Base-by-base conservation (phyloP, 257 asterid genomes). In the Misopates orontium region DNA sequence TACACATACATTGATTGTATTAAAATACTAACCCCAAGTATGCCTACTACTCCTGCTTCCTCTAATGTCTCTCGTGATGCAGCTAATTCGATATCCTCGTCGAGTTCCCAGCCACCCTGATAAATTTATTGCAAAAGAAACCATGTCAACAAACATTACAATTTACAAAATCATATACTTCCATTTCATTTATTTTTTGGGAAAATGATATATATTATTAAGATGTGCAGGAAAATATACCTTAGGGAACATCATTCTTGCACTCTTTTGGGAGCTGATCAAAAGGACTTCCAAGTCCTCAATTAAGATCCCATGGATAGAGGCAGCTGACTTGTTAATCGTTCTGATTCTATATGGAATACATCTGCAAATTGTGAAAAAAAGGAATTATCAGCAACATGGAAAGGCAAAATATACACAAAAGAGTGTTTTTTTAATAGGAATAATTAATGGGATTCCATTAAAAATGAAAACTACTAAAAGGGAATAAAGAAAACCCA, bases 71-170 rank as follows among this genome's bases (percentile, higher is more conserved):
- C 98, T 51, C 98, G 69, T 13, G 76, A 56, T 42, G 96, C 98
- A 7, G 98, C 98, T 59, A 89, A 77, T 81, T 85, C 85, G 72
- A 87, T 82, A 54, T 88, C 72, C 70, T 87, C 98, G 66, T 91
- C 98, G 24, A 78, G 83, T 80, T 91, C 98, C 98, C 98, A 91
- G 66, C 98, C 96, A 73, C 98, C 98, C 86, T 82, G 68, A 69
- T n/a, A 39, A 68, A 39, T 68, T 60, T 41, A 50, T 60, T 14
- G 41, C 73, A 73, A 28, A 68, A 62, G 18, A 55, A 61, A 70
- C 54, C 75, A 78, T 61, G 73, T 75, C 36, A 28, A 15, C 55
- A 81, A 69, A 57, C 56, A 32, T 56, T 36, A 18, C 17, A 40
- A 40, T 1, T 6, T 6, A 28, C 6, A 28, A 6, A 28, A 28